Evolutionary conservation across 129 eudicot genomes (phyloP), one percentile per base, ranked within the genome.

Genomic region (Logfia minima): DNA sequence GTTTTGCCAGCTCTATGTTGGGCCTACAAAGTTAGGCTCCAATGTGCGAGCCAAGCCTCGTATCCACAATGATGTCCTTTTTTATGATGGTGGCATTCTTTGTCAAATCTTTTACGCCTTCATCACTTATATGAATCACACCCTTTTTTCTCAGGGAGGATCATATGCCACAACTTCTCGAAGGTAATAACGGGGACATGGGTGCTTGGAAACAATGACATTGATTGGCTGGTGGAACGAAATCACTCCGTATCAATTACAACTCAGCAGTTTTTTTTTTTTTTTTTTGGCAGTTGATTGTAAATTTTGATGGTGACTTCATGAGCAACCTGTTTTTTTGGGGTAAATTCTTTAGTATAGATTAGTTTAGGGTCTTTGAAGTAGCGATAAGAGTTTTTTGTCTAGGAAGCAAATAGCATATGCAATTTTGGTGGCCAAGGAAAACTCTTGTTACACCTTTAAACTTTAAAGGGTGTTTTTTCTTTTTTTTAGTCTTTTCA

Each of bases 81-180:
- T 16, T 0, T 14, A 4, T 69, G 24, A 41, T 41, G 43, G 55
- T 24, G 2, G 35, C 14, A 0, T 43, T 29, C 74, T 70, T 70
- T 43, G 37, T 26, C 19, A 43, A 70, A 72, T 72, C 77, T 56
- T 24, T 72, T 53, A 2, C 53, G 4, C 4, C 32, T 0, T n/a
- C n/a, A 56, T 19, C 22, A 55, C 32, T 56, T 72, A 16, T 8
- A 45, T 45, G 53, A 45, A 45, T 45, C 18, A 3, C 53, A 3
- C 53, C 18, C 3, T 66, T 74, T 65, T 48, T 35, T 73, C 73
- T 28, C 84, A 80, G 71, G 21, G 84, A 66, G 84, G 75, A 66
- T 74, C 75, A 55, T 13, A 68, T 63, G 79, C 52, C 59, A 78
- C 82, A 78, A 60, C 63, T 70, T 79, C 65, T 79, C 10, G 72